Conservation (phyloP, 164 flowering plant genomes). For the Dillenia turbinata region DNA sequence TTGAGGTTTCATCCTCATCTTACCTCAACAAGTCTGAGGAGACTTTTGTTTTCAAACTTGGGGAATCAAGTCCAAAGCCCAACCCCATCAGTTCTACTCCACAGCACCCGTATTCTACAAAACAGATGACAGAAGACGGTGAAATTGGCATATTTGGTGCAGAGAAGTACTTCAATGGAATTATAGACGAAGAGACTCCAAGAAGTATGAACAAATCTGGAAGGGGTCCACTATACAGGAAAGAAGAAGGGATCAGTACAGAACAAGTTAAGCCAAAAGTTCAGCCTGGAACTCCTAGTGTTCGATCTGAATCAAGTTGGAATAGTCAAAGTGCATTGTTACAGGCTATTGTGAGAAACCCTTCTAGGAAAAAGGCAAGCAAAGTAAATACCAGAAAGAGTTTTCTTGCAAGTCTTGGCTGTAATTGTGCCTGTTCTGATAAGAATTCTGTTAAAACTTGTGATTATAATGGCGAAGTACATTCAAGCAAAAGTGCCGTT, state of each 20-base stretch:
- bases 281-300: slow-evolving; percentile 40
- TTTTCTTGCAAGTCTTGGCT: slow-evolving; percentile 33
- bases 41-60: slow-evolving; percentile 20
- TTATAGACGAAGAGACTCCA: slow-evolving; percentile 23
- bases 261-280: slow-evolving; percentile 13
- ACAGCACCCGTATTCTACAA: slow-evolving; percentile 12
- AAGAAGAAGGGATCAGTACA: slow-evolving; percentile 11
- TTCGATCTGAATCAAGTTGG: slow-evolving; percentile 61
- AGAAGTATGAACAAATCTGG: slow-evolving; percentile 4
- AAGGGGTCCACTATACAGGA: slow-evolving; percentile 7
- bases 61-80: slow-evolving; percentile 17
- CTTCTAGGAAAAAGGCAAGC: slow-evolving; percentile 8
- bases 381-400: slow-evolving; percentile 26
- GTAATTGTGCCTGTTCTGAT: slow-evolving; percentile 42
- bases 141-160: slow-evolving; percentile 77
- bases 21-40: slow-evolving; percentile 31
- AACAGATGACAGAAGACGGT: slow-evolving; percentile 35
- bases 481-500: not conserved
- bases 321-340: slow-evolving; percentile 69
- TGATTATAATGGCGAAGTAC: slow-evolving; percentile 11
- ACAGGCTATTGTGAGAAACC: slow-evolving; percentile 12
- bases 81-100: not conserved
- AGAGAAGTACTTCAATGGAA: slow-evolving; percentile 67
- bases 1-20: slow-evolving; percentile 46
- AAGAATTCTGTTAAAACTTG: slow-evolving; percentile 32